phyloP scores from a whole-genome alignment of 2,329 filamentous ascomycete species.

The Plectosphaerella cucumerina region DNA sequence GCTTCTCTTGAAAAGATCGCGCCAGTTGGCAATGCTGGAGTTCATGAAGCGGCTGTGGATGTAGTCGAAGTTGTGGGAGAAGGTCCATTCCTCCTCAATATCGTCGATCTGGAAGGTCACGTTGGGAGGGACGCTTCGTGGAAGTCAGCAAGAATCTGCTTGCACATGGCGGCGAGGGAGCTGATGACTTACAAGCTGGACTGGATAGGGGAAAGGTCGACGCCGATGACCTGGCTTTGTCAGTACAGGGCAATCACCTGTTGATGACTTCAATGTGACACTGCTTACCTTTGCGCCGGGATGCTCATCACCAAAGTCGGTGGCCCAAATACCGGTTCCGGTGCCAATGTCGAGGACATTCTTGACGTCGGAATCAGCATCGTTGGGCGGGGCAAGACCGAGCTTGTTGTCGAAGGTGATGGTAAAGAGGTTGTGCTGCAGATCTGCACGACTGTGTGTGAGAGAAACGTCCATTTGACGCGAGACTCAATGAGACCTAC shows the following conservation, averaged over 20 bases:
- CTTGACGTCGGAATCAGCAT: neutral
- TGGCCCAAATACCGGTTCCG: conserved; percentile 26
- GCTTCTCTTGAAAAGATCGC: conserved; percentile 37
- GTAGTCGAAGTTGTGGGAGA: conserved; percentile 46
- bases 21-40: conserved; percentile 47
- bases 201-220: conserved; percentile 36
- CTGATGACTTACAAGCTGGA: conserved; percentile 21
- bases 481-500: neutral
- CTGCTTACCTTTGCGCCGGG: conserved; percentile 20
- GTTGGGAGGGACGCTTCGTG: conserved; percentile 44
- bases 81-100: conserved; percentile 47
- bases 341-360: conserved; percentile 26
- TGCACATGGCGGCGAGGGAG: neutral
- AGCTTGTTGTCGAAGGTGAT: conserved; percentile 18
- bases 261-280: neutral
- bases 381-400: conserved; percentile 9
- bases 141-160: neutral
- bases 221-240: conserved; percentile 24
- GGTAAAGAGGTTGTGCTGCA: conserved; percentile 21
- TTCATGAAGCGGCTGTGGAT: conserved; percentile 49
- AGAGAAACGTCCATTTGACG: no score
- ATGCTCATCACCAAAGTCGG: conserved; percentile 25
- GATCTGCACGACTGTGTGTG: conserved; percentile 9
- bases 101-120: conserved; percentile 53
- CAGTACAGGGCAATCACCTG: neutral